Evolutionary conservation across 768 basidiomycete species (phyloP), one percentile per base, ranked within the genome.

Genomic region (Pluteus cervinus): DNA sequence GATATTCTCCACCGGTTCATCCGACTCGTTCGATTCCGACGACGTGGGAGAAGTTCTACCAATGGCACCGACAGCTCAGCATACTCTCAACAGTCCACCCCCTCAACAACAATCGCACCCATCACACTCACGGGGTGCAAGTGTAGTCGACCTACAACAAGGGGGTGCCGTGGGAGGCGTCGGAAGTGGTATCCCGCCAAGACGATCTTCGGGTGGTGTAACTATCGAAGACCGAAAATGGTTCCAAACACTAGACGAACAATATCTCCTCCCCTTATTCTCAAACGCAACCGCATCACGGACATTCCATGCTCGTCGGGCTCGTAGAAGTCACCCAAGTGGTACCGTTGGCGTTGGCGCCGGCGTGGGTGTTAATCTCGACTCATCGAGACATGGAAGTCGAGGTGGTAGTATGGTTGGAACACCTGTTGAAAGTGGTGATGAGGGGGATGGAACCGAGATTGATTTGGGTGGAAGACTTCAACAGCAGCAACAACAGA

Each of bases 231-330:
- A 94, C 37, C 83, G 87, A 20, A 87, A 88, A 57, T 97, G 92
- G 91, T 97, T 97, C 79, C 91, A 92, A 49, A 73, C 83, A 30
- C 62, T 99, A 25, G 94, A 99, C 60, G 92, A 99, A 62, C 75
- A 90, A 46, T 99, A 94, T 57, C 65, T 99, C 14, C 61, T 98
- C 3, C 93, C 93, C 15, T 65, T 97, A 24, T 98, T 91, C 65
- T 89, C 88, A 33, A 92, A 92, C 52, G 87, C 86, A 11, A 90
- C 89, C 0, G 89, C 89, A 12, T 87, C 84, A 46, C 70, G 88
- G 49, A 83, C 82, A 43, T 89, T 87, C 69, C 81, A 91, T 50
- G 87, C 88, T 3, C 76, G 85, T 21, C 66, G 75, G 33, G 81
- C 81, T 5, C 70, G 82, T 31, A 64, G 80, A 43, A 58, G 59